These are phyloP conservation scores for Chaetomiaceae sp. DNA, from an alignment of 2,329 filamentous ascomycete genomes.

Conservation along the genomic window DNA sequence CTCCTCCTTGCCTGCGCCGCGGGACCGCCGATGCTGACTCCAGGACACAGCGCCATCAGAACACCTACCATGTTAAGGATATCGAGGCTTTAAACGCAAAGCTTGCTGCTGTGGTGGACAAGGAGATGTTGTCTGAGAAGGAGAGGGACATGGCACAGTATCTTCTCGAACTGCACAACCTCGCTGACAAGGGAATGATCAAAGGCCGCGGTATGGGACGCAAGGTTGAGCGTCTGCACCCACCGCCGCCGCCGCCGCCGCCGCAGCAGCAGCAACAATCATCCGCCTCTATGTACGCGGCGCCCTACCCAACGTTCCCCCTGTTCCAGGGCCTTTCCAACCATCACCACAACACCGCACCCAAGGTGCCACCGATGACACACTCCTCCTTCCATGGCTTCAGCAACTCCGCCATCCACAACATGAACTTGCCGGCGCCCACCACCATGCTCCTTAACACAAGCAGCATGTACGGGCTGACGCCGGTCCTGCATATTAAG, in stretches of 20 bases:
- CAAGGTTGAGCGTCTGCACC: slow-evolving; percentile 45
- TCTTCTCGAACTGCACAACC: slow-evolving; percentile 83
- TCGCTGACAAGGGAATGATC: slow-evolving; percentile 97
- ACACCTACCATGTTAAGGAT: slow-evolving; percentile 79
- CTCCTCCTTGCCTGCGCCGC: neutral
- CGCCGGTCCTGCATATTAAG: too few relatives aligned
- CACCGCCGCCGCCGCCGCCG: slow-evolving; percentile 6
- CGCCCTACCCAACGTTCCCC: too few relatives aligned
- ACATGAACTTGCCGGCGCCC: too few relatives aligned
- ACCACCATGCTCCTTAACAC: too few relatives aligned
- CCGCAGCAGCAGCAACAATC: neutral
- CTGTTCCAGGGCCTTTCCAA: too few relatives aligned
- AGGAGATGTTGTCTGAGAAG: slow-evolving; percentile 57
- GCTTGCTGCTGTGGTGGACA: slow-evolving; percentile 62
- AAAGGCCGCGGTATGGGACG: slow-evolving; percentile 89
- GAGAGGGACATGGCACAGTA: slow-evolving; percentile 81
- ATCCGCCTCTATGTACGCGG: neutral
- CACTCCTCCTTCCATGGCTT: too few relatives aligned
- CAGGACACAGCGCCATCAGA: slow-evolving; percentile 70
- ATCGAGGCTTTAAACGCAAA: slow-evolving; percentile 65
- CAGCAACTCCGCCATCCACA: too few relatives aligned
- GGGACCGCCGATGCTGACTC: slow-evolving; percentile 2
- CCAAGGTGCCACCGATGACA: too few relatives aligned
- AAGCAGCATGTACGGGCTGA: too few relatives aligned
- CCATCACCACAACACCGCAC: too few relatives aligned